These are phyloP conservation scores for Botrytis medusae DNA, from an alignment of 2,329 filamentous ascomycete species.

Conservation along the genomic window DNA sequence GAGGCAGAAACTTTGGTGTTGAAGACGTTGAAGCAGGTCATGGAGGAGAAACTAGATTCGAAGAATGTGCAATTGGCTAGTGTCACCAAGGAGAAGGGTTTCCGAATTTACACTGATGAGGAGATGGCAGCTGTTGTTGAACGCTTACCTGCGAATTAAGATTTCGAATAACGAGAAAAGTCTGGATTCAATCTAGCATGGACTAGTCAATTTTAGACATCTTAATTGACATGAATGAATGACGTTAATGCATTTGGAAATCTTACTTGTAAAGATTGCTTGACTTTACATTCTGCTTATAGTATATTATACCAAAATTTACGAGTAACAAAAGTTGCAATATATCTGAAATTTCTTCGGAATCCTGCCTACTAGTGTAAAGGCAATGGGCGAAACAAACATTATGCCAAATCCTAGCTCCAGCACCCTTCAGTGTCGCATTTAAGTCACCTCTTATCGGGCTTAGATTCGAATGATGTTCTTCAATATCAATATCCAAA, in stretches of 20 bases:
- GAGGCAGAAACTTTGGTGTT: conserved; percentile 94
- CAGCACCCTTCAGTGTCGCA: background rate
- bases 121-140: conserved; percentile 95
- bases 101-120: conserved; percentile 97
- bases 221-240: conserved; percentile 21
- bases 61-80: conserved; percentile 99
- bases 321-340: background rate
- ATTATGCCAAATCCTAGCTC: background rate
- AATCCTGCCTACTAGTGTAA: background rate
- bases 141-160: conserved; percentile 68
- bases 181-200: conserved; percentile 19
- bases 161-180: conserved; percentile 12
- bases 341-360: background rate
- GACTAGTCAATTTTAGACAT: conserved; percentile 15
- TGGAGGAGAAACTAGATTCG: conserved; percentile 98
- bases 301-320: background rate
- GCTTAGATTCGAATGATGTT: background rate
- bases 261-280: background rate
- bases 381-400: background rate
- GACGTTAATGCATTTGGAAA: conserved; percentile 7
- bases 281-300: background rate
- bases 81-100: conserved; percentile 95
- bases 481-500: background rate
- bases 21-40: conserved; percentile 98
- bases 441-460: background rate